Percentiles rank a stretch among this genome's conserved stretches.
These are phyloP conservation scores for Plasmodium billcollinsi DNA, from an alignment of 169 alveolate species.

Conservation along the genomic window DNA sequence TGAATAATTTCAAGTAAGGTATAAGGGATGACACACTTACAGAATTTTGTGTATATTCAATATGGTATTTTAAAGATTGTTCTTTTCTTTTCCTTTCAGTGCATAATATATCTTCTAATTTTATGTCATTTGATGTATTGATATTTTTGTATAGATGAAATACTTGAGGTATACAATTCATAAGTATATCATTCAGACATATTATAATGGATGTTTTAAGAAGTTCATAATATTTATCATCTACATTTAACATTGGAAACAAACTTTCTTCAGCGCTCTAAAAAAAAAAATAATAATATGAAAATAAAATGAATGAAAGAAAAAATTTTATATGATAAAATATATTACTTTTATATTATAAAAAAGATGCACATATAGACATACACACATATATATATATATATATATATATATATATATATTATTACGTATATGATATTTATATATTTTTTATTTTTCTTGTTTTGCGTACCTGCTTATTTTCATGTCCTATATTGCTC, in stretches of 20 bases:
- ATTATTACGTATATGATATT: background rate
- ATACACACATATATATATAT: background rate
- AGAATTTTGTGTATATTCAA: constrained; percentile 62
- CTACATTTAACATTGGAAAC: constrained; percentile 47
- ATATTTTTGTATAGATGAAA: constrained; percentile 38
- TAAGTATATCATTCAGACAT: constrained; percentile 65
- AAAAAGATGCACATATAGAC: background rate
- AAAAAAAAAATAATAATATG: background rate
- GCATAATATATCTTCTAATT: constrained; percentile 39
- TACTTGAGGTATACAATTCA: constrained; percentile 70
- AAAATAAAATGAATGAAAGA: background rate
- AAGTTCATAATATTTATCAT: constrained; percentile 61
- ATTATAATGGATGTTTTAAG: constrained; percentile 70
- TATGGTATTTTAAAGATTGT: constrained; percentile 73
- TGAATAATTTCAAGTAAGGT: constrained; percentile 72
- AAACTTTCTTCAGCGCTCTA: constrained; percentile 8
- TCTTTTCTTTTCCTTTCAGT: constrained; percentile 63
- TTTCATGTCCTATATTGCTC: background rate
- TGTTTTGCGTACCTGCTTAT: background rate
- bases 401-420: background rate
- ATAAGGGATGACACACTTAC: constrained; percentile 49
- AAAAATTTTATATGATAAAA: background rate
- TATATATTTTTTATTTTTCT: constrained; percentile 25
- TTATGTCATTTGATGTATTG: constrained; percentile 19
- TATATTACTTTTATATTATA: background rate